Evolutionary conservation across 2,329 filamentous ascomycete genomes (phyloP), one percentile per base, ranked within the genome.

Genomic region (Calonectria ilicicola): DNA sequence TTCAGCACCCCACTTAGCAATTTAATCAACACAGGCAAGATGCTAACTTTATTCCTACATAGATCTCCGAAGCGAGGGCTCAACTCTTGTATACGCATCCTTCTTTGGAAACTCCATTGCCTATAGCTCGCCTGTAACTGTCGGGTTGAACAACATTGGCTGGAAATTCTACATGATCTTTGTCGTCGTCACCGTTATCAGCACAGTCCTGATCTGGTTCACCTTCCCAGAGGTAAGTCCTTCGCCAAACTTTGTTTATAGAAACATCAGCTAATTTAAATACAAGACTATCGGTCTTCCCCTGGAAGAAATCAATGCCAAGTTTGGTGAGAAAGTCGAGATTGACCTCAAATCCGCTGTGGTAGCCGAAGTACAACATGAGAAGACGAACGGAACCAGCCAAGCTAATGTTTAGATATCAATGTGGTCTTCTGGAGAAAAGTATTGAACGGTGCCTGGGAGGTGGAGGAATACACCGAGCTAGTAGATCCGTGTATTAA

Each of bases 111-210:
- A 71, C 32, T 67, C 75, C 10, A 78, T 76, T 10, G 69, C 73
- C 4, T 74, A 74, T 17, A 76, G 69, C 40, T 53, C 74, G 35
- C 74, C 75, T 8, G 72, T 72, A 1, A 69, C 75, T 12, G 65
- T 75, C 27, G 76, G 74, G 3, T 47, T 78, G 38, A 72, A 74
- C 35, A 77, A 70, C 56, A 78, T 78, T 27, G 70, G 74, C 42
- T 78, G 76, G 76, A 74, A 69, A 62, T 74, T 73, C 21, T 78
- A 78, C 49, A 67, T 77, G 63, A 79, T 81, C 19, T 79, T 80
- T 26, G 80, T 76, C 14, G 74, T 67, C 19, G 72, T 75, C 56
- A 73, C 65, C 4, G 56, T 74, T n/a, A 53, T 68, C 17, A 69
- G 68, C 47, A 69, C 74, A 76, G 80, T 82, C 21, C 77, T 80